A percentile compares a stretch with the other conserved stretches of the same genome.
These are phyloP conservation scores for Polygonum maritimum DNA, from an alignment of 148 eudicot genomes.

Conservation along the genomic window DNA sequence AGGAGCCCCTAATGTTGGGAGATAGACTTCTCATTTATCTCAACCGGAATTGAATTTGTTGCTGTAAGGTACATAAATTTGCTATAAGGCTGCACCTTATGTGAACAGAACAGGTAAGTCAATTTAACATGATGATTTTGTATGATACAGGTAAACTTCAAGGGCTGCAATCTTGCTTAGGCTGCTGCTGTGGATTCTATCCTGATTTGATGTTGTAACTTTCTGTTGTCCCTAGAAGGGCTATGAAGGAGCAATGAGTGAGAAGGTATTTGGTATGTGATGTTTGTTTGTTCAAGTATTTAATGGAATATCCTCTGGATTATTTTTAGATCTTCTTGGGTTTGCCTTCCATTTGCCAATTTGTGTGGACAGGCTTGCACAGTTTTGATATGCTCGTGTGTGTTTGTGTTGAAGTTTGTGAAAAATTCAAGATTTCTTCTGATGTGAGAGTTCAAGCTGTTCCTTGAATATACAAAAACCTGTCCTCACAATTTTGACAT, in stretches of 20 bases:
- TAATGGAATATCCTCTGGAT: neutral
- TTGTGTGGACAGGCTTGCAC: constrained; percentile 13
- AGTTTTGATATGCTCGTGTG: constrained; percentile 16
- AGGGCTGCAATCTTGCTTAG: neutral
- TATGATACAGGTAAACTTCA: neutral
- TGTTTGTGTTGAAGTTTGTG: neutral
- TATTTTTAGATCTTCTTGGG: constrained; percentile 2
- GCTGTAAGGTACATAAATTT: neutral
- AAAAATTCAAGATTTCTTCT: neutral
- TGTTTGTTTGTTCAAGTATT: neutral
- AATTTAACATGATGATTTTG: neutral
- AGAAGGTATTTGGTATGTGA: neutral
- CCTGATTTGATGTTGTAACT: neutral
- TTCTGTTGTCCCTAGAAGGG: neutral
- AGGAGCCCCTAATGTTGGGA: neutral
- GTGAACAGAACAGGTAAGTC: neutral
- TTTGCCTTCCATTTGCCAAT: constrained; percentile 6
- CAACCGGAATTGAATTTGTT: neutral
- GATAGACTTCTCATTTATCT: neutral
- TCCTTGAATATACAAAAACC: neutral
- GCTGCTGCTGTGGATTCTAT: neutral
- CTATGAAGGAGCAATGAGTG: neutral
- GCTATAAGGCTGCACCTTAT: neutral
- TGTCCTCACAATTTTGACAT: constrained; percentile 10
- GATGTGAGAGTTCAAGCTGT: neutral